Evolutionary conservation across 371 early-diverging fungal genomes (phyloP), one percentile per base, ranked within the genome.

Genomic region (Cokeromyces recurvatus): DNA sequence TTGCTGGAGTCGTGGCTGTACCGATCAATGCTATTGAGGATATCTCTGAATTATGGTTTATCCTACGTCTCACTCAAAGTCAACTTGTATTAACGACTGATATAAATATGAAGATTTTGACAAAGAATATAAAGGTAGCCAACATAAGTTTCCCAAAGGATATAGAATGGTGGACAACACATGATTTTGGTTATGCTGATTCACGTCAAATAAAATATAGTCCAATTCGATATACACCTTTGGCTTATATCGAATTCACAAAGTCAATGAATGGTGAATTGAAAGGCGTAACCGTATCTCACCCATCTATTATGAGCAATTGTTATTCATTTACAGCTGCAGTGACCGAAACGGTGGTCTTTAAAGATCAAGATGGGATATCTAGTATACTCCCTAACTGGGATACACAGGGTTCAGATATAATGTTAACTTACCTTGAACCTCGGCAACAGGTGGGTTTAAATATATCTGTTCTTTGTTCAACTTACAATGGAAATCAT

Each of bases 201-300:
- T 61, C 69, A 14, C 72, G 76, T 42, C 81, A 77, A 34, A 72
- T 74, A 25, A 62, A 51, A 2, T 68, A 76, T n/a, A 62, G 59
- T 1, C 55, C 66, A 1, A 38, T 64, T 15, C 34, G 31, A 1
- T 27, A 53, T 1, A 57, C 71, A 4, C 86, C 89, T 23, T 54
- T 87, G 29, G 92, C 92, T 4, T 90, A 89, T 48, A 79, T 91
- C 17, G 91, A 89, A 57, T 91, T 80, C 45, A 78, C 81, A 45
- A 91, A 89, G 45, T 81, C 84, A 38, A 74, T 82, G 4, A 82
- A 77, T 45, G 89, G 91, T 21, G 87, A 87, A 53, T 61, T 90
- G 12, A 89, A 90, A 60, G 92, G 90, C 6, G 84, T 90, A 6
- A 81, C 80, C 19, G 68, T 91, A 22, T 81, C 85, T 16, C 90